Evolutionary conservation across 2,329 filamentous ascomycete species (phyloP), one percentile per base, ranked within the genome.

Genomic region (Hypoxylon sp.): DNA sequence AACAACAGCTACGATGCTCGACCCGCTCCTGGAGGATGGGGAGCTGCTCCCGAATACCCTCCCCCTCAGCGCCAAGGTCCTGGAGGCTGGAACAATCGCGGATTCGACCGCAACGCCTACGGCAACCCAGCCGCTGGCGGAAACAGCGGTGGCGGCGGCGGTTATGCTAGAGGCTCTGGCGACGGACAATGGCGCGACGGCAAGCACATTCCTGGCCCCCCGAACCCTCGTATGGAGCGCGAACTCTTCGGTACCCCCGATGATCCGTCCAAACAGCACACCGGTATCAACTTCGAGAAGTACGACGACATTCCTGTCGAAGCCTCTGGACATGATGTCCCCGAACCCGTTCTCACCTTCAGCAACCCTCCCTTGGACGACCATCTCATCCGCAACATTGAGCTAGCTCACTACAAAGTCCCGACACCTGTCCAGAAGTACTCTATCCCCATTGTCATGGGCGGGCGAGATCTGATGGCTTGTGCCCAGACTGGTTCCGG

Each of bases 231-330:
- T 74, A 72, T 97, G 48, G 96, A 99, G 87, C 94, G 94, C 74
- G 96, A 99, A 78, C 91, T 99, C 55, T 99, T 97, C 79, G 96
- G 96, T 76, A 85, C 91, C 53, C 84, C 90, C 74, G 95, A 98
- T 80, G 96, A 98, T 77, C 93, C 95, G 69, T 89, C 91, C 72
- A 98, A 97, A 87, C 92, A 97, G 81, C 92, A 96, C 77, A 97
- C 94, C 32, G 96, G 96, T 82, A 98, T 99, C 91, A 99, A 99
- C 88, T 99, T 99, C 79, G 91, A 97, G 85, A 99, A 99, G 87
- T 99, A 99, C 83, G 96, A 99, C 78, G 96, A 99, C 81, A 99
- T 99, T 72, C 96, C 96, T 59, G 96, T 99, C 71, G 96, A 98
- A 83, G 96, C 96, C 70, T 97, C 95, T 65, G 96, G 96, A 66